Evolutionary conservation across 225 moss, liverwort and hornwort species (phyloP).

Genomic region (Bryum argenteum): DNA sequence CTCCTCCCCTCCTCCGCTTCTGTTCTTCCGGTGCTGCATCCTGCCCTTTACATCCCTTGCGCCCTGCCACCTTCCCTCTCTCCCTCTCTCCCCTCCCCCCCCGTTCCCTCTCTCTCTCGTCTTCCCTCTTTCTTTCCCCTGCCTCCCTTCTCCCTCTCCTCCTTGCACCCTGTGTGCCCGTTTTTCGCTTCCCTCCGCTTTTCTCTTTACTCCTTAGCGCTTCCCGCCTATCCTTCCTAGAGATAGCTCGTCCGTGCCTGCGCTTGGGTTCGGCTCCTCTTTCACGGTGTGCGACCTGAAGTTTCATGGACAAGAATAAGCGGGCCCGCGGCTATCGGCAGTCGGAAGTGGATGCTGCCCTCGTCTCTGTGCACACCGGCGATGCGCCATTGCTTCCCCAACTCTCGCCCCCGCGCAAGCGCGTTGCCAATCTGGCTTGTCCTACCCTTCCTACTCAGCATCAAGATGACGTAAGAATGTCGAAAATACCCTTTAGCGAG

Average conservation of each 20-base stretch:
- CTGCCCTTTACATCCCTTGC: background rate
- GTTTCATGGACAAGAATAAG: conserved; percentile 44
- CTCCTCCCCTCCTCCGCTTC: background rate
- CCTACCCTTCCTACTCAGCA: background rate
- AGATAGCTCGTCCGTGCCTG: background rate
- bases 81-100: background rate
- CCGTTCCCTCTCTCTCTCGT: background rate
- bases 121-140: background rate
- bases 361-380: conserved; percentile 11
- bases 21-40: too few species aligned
- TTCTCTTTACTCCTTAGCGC: background rate
- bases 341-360: conserved; percentile 26
- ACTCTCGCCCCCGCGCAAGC: conserved; percentile 40
- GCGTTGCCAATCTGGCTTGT: conserved; percentile 25
- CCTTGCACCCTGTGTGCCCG: background rate
- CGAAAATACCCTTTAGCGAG: conserved; percentile 9
- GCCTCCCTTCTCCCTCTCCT: background rate
- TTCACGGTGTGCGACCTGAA: background rate
- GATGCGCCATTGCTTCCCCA: background rate
- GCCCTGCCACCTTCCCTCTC: background rate
- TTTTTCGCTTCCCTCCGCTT: background rate
- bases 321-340: conserved; percentile 28
- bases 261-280: background rate
- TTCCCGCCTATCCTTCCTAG: background rate
- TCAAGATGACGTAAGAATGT: conserved; percentile 13